Evolutionary conservation across 2,329 filamentous ascomycete genomes (phyloP), one percentile per base, ranked within the genome.

Genomic region (Diaporthe ilicicola): DNA sequence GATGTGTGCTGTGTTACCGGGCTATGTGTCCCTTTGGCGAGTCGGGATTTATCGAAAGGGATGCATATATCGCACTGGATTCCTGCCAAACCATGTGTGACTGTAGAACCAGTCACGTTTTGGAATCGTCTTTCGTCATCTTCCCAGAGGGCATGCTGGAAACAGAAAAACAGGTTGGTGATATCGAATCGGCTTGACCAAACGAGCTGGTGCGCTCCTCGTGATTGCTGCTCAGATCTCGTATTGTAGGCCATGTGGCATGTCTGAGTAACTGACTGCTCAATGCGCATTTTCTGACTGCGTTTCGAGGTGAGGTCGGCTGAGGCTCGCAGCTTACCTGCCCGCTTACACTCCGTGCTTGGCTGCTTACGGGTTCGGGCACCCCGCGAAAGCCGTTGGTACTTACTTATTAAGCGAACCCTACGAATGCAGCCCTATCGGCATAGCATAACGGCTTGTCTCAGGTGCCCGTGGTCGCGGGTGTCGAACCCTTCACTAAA

Each of bases 1-100:
- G 64, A 59, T 64, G 29, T 55, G 27, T 55, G 65, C 54, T 50
- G 70, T 67, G 46, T 44, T 12, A 61, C 67, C 29, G 29, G 67
- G 48, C 13, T 37, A 39, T 17, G 15, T 51, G 54, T 13, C 29
- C n/a, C 37, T 54, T 34, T 42, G 56, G 46, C 15, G 37, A 22
- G 15, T 54, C 32, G 27, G 24, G 39, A 42, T 27, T n/a, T 12
- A 42, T 29, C 37, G 8, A 13, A 42, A 27, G 17, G 27, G 59
- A 22, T 13, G 19, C 46, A 17, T n/a, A 46, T 12, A 44, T 19
- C 13, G 44, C 29, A 15, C 29, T 50, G 59, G 13, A 8, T 50
- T 50, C 59, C 44, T 50, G 59, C 42, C 59, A 64, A 64, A 50
- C 44, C 59, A 64, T 44, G 59, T 64, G 59, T 50, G 27, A 62